A percentile compares a stretch with the other conserved stretches of the same genome.
These are phyloP conservation scores for Bathelium albidoporum DNA, from an alignment of 495 filamentous ascomycete genomes.

Conservation along the genomic window DNA sequence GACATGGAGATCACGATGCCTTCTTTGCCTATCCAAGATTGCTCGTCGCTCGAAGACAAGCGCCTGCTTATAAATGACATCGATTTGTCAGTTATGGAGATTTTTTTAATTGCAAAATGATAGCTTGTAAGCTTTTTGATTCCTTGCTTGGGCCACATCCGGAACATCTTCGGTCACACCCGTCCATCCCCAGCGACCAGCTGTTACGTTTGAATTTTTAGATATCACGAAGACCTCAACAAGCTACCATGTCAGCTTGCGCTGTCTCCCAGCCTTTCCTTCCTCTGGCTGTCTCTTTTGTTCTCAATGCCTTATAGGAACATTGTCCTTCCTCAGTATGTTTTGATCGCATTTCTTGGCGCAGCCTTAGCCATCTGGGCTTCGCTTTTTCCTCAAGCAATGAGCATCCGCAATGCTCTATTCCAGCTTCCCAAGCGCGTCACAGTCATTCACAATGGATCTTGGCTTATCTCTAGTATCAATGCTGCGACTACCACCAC, in stretches of 20 bases:
- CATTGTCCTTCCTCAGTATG: background rate
- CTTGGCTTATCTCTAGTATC: background rate
- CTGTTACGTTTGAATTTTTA: background rate
- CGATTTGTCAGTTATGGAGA: no score
- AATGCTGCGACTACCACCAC: background rate
- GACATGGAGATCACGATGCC: no score
- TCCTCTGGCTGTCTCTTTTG: background rate
- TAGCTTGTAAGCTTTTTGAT: no score
- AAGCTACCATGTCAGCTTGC: slow-evolving; percentile 14
- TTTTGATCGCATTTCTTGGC: slow-evolving; percentile 3
- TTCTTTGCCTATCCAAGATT: no score
- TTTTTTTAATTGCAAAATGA: no score
- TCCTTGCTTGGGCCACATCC: background rate
- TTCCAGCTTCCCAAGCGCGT: slow-evolving; percentile 1
- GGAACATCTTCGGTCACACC: background rate
- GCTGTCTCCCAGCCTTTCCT: background rate
- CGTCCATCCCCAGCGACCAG: background rate
- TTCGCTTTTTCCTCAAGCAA: slow-evolving; percentile 5
- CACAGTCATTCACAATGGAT: background rate
- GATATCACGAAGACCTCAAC: background rate
- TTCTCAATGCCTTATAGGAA: slow-evolving; percentile 6
- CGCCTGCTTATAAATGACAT: no score
- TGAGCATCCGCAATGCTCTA: background rate
- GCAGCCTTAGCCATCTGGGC: slow-evolving; percentile 1
- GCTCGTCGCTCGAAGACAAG: no score